Evolutionary conservation across 441 rosid genomes (phyloP).

Genomic region (Erodium texanum): DNA sequence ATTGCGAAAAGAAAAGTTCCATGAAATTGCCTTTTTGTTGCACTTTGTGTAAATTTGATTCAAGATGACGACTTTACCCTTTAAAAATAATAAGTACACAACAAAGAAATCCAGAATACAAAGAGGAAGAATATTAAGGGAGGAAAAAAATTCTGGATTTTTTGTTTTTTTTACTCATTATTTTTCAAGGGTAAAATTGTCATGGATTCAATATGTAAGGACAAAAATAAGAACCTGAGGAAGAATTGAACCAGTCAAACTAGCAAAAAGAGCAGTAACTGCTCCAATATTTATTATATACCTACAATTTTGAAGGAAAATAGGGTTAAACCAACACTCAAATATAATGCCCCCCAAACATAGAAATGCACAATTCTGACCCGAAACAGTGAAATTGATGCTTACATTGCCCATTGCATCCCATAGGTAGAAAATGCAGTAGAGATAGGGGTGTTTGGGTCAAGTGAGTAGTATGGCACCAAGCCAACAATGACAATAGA

Average conservation of each 20-base stretch:
- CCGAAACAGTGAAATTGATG: conserved; percentile 12
- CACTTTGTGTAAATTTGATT: no score
- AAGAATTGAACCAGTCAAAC: conserved; percentile 83
- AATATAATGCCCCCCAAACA: background rate
- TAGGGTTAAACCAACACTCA: conserved; percentile 9
- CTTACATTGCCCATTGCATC: conserved; percentile 98
- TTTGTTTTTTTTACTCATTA: no score
- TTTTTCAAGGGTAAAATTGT: no score
- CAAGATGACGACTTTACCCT: no score
- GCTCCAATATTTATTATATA: conserved; percentile 80
- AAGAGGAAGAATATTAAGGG: no score
- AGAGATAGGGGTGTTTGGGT: conserved; percentile 95
- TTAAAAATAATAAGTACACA: no score
- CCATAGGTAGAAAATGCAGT: conserved; percentile 80
- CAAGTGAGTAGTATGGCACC: conserved; percentile 83
- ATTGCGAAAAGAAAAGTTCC: no score
- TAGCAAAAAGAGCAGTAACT: conserved; percentile 85
- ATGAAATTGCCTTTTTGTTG: no score
- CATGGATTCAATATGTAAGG: background rate
- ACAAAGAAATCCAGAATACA: no score
- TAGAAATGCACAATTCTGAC: background rate
- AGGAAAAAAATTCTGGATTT: no score
- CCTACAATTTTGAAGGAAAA: conserved; percentile 33
- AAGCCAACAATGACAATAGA: conserved; percentile 83
- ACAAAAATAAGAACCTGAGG: conserved; percentile 64